Base-by-base conservation (phyloP, 208 protist species). In the Trypanosoma caninum region DNA sequence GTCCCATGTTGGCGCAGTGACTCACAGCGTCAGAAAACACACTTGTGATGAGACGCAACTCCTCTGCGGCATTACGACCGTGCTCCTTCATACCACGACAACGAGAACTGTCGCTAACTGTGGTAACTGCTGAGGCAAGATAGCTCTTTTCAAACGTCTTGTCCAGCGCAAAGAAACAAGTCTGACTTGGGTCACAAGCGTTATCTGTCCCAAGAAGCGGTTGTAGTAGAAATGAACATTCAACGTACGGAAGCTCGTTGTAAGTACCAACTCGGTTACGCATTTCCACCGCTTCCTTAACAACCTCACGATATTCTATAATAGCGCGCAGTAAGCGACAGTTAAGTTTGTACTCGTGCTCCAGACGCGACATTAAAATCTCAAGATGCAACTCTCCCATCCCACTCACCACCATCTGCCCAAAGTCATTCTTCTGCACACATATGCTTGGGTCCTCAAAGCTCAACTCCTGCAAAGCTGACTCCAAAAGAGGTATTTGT, bases 321-420 rank as follows among this genome's bases (percentile, higher is more conserved):
- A 92, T 74, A 38, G 89, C 84, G 34, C 83, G 83, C n/a, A 93
- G 78, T n/a, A 95, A 75, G 1, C 83, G 76, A 59, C 84, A 91
- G 37, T 93, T 74, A 18, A 96, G 79, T 30, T 88, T 70, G 71
- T 97, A 97, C 70, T 98, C 94, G 51, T 96, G 70, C 10, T 86
- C 73, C 11, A 99, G 89, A 25, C 95, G 71, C n/a, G 97, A 97
- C 52, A 96, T 64, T 33, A 97, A 82, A 45, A 99, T 97, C 51
- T 98, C 86, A 0, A 98, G 76, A 67, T 98, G 97, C 11, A 98
- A 68, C 76, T 97, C 96, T 30, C 96, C 97, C 97, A 98, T 98
- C 41, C 97, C 97, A 50, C 81, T 84, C 42, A 99, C 81, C 44
- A 99, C 95, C 35, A 89, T 83, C 59, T 97, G 73, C n/a, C 87